Base-by-base conservation (phyloP, 495 filamentous ascomycete genomes). In the Penicillium mononematosum region DNA sequence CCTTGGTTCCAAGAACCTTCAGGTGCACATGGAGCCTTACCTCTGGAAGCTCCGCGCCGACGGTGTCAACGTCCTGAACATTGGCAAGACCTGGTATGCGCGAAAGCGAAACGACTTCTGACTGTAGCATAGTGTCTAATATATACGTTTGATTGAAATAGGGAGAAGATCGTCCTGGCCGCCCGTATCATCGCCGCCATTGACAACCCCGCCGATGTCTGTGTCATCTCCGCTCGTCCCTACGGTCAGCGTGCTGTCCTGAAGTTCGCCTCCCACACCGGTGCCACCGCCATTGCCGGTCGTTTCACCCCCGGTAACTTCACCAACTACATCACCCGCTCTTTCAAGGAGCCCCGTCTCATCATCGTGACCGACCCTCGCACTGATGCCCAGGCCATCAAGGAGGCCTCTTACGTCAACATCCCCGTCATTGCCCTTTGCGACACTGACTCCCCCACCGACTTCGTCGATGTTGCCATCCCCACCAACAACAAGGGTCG, bases 251-350 rank as follows among this genome's bases (percentile, higher is more conserved):
- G 94, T 79, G 92, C 94, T 71, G 94, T 97, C 76, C 87, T 98
- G 75, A 98, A 98, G 85, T 98, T 96, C 82, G 93, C 93, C 68
- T 80, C 89, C 59, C 92, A 98, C 85, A 98, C 93, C 65, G 93
- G 94, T 78, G 91, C 93, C 72, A 90, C 90, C 70, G 90, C 94
- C 74, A 98, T 98, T 74, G 95, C 94, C 68, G 94, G 94, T 82
- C 92, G 94, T 77, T 98, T 98, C 87, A 98, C 94, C 72, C 94
- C 94, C 71, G 94, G 94, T 85, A 96, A 95, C 78, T 98, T 98
- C 88, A 98, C 94, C 85, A 98, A 98, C 83, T 98, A 98, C 89
- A 98, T 97, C 87, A 98, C 94, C 76, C 95, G 94, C 73, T 97
- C 94, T 68, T 98, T 98, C 89, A 98, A 97, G 88, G 94, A 98